Evolutionary conservation across 345 rosid genomes (phyloP), one percentile per base, ranked within the genome.

Genomic region (Luvunga scandens): DNA sequence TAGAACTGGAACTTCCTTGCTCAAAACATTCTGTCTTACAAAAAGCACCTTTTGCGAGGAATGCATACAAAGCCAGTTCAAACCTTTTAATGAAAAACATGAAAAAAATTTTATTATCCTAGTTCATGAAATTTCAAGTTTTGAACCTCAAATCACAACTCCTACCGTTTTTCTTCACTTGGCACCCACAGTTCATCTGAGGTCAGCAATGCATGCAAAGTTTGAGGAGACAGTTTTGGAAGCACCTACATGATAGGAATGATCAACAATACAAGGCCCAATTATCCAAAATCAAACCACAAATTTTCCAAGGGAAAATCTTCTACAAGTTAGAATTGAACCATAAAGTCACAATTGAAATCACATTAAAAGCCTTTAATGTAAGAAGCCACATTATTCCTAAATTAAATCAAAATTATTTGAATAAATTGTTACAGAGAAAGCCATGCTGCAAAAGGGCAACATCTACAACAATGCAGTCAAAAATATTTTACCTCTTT

Each of bases 171-270:
- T 86, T 92, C 99, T 90, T 95, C 99, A 71, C 89, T 92, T 48
- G 92, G 90, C 69, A 95, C 92, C 98, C 98, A 95, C 56, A 95
- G 79, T 82, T 92, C 97, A 87, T 95, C 97, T 60, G 99, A 93
- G 39, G 99, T 95, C 84, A 93, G 87, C 89, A 95, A 86, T 30
- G 98, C 95, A 86, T 87, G 97, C 85, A 93, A 80, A 78, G 98
- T 93, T 84, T 92, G 97, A 71, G 96, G 87, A 45, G 99, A 93
- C 84, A 93, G 90, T 81, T 91, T 95, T 61, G 99, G 93, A 76
- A 95, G 96, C 83, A 95, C 92, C 98, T 95, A 85, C 75, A 84
- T 19, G 76, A 78, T 19, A 57, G 10, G 34, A 56, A 55, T 57
- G 78, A 77, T 59, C 76, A 45, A 76, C 72, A 53, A 75, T 56